These are phyloP conservation scores for Symbiodinium pilosum DNA, from an alignment of 73 alveolate genomes.

Conservation along the genomic window DNA sequence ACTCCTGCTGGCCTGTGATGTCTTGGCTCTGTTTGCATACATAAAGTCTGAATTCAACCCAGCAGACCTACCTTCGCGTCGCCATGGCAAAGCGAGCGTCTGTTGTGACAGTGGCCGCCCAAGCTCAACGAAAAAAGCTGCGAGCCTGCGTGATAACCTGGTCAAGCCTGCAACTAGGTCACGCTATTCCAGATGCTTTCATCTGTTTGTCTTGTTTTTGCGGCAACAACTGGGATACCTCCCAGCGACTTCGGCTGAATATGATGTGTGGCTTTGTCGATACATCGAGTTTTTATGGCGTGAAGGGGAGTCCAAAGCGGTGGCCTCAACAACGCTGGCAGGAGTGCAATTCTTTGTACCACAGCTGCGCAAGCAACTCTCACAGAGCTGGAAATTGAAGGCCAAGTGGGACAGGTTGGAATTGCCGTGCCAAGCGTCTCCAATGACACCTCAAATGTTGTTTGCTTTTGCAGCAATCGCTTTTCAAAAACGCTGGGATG, in stretches of 20 bases:
- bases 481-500: neutral
- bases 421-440: neutral
- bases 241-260: neutral
- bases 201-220: neutral
- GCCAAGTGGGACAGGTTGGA: neutral
- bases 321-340: neutral
- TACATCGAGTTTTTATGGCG: neutral
- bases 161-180: neutral
- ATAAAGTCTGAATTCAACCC: constrained; percentile 21
- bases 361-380: neutral
- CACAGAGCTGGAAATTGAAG: neutral
- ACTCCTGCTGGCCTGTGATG: neutral
- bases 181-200: neutral
- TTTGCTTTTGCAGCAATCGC: neutral
- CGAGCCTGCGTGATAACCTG: neutral
- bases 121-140: neutral
- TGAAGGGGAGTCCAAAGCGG: neutral
- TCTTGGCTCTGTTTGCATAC: neutral
- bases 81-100: neutral
- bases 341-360: neutral
- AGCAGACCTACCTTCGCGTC: constrained; percentile 15
- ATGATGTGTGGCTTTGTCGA: neutral
- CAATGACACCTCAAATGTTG: neutral
- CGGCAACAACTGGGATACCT: neutral
- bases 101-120: neutral